Percentiles rank a stretch among this genome's conserved stretches.
Conservation (phyloP, 805 yeast genomes). For the Saccharomycopsis vini region DNA sequence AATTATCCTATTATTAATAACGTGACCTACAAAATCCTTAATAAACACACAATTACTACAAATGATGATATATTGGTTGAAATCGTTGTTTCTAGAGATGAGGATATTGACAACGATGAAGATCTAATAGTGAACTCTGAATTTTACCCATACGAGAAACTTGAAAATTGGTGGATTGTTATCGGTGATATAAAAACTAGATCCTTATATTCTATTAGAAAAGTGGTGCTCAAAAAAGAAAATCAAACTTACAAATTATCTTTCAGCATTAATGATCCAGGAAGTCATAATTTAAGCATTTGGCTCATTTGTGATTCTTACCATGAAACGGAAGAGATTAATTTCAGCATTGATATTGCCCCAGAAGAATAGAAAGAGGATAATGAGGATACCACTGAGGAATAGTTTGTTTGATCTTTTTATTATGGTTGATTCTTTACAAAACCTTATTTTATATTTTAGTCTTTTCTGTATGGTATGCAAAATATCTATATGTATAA, state of each 20-base stretch:
- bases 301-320: constrained; percentile 92
- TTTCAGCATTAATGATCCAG: constrained; percentile 51
- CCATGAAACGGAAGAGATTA: constrained; percentile 67
- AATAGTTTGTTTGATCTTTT: no score
- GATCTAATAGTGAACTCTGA: constrained; percentile 52
- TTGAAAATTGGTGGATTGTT: constrained; percentile 82
- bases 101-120: constrained; percentile 49
- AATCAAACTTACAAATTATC: constrained; percentile 43
- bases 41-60: constrained; percentile 30
- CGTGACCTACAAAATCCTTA: constrained; percentile 42
- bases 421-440: no score
- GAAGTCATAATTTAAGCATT: constrained; percentile 51
- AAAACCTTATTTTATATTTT: no score
- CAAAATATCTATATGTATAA: no score
- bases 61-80: constrained; percentile 32
- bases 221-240: constrained; percentile 45
- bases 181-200: constrained; percentile 56
- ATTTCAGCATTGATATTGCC: neutral
- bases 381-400: neutral
- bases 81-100: constrained; percentile 58
- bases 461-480: no score
- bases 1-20: constrained; percentile 77
- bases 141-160: constrained; percentile 49
- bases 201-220: constrained; percentile 67
- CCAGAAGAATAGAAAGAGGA: neutral